These are phyloP conservation scores for Fomitopsis schrenkii DNA, from an alignment of 1,284 basidiomycete genomes.

Conservation along the genomic window DNA sequence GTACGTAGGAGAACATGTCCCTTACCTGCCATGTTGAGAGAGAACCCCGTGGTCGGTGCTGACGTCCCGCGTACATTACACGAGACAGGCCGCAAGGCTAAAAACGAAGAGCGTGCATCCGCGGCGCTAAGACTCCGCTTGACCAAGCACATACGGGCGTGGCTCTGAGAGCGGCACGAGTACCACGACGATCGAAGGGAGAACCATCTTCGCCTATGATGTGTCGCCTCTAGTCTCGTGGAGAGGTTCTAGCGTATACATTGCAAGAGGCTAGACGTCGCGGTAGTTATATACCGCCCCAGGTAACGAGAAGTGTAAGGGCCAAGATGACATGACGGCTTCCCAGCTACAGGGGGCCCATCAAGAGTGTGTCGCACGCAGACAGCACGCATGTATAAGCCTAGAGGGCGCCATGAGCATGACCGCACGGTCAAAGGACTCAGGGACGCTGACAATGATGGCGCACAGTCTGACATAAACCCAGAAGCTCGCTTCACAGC, in stretches of 20 bases:
- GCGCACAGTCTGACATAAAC: no score
- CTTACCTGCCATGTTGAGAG: slow-evolving; percentile 44
- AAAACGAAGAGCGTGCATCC: slow-evolving; percentile 42
- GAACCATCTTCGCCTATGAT: slow-evolving; percentile 14
- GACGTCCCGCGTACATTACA: slow-evolving; percentile 37
- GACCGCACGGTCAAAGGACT: no score
- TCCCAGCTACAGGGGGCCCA: no score
- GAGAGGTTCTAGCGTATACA: slow-evolving; percentile 4
- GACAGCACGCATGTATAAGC: no score
- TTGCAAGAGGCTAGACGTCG: neutral
- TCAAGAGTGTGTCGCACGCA: no score
- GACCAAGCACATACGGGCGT: slow-evolving; percentile 34
- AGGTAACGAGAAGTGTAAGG: neutral
- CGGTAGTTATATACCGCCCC: neutral
- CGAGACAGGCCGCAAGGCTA: slow-evolving; percentile 45
- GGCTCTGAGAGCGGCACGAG: slow-evolving; percentile 41
- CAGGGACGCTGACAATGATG: no score
- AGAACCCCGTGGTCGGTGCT: slow-evolving; percentile 43
- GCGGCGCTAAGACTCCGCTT: no score
- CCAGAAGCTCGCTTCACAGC: no score
- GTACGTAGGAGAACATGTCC: neutral
- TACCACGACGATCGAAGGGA: slow-evolving; percentile 34
- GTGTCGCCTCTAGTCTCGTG: neutral
- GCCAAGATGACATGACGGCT: neutral
- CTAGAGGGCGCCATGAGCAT: no score